These are phyloP conservation scores for Malus fusca DNA, from an alignment of 306 rosid genomes.

Conservation along the genomic window DNA sequence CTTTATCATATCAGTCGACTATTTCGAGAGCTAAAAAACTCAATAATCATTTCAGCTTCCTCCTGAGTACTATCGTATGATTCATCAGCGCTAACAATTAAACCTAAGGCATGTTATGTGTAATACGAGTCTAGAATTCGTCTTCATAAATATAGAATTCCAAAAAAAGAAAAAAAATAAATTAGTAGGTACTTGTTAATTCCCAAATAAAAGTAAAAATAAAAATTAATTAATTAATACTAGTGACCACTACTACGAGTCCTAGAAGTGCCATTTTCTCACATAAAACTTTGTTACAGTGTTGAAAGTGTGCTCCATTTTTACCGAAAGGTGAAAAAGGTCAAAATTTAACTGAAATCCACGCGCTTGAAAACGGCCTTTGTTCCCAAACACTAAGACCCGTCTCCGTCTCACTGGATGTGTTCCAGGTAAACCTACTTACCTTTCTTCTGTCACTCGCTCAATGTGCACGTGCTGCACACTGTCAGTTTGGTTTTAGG, in stretches of 20 bases:
- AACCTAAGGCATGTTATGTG: no score
- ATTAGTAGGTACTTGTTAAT: not conserved
- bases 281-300: not conserved
- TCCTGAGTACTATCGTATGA: accelerated
- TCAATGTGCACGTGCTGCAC: not conserved
- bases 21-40: no score
- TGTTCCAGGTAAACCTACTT: not conserved
- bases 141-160: not conserved
- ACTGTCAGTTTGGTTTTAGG: not conserved
- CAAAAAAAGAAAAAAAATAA: not conserved
- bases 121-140: no score
- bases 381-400: not conserved
- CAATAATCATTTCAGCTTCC: no score
- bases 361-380: constrained; percentile 1
- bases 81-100: no score
- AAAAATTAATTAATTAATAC: not conserved
- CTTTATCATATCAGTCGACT: no score
- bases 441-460: not conserved
- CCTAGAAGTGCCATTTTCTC: not conserved
- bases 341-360: constrained; percentile 2
- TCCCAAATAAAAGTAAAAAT: not conserved
- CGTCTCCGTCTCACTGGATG: not conserved
- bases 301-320: not conserved
- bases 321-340: not conserved
- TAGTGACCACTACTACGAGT: not conserved